Conservation (phyloP, 495 filamentous ascomycete species). For the Parathielavia hyrcaniae region DNA sequence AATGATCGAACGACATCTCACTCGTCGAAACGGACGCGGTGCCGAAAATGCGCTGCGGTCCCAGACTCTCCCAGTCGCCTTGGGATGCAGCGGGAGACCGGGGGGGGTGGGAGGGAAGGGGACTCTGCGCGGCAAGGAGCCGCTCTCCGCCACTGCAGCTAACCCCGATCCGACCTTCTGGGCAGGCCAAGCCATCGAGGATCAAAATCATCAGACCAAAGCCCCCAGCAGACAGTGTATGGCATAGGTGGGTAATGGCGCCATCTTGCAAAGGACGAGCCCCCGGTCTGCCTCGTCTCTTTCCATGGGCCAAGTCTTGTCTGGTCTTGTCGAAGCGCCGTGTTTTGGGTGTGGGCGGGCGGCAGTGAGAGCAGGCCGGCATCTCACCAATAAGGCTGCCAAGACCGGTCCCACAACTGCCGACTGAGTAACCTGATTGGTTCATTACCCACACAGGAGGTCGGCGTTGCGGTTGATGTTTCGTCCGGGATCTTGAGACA, state of each 20-base stretch:
- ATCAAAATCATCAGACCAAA: slow-evolving; percentile 27
- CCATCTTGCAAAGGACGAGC: slow-evolving; percentile 25
- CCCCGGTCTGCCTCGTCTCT: slow-evolving; percentile 11
- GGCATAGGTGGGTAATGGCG: slow-evolving; percentile 38
- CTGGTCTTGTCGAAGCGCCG: background rate
- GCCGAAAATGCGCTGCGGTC: background rate
- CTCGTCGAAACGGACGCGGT: slow-evolving; percentile 12
- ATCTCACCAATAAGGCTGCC: slow-evolving; percentile 3
- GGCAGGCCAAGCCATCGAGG: background rate
- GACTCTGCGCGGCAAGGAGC: slow-evolving; percentile 16
- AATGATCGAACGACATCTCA: slow-evolving; percentile 18
- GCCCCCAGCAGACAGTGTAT: slow-evolving; percentile 18
- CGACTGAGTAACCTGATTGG: slow-evolving; percentile 18
- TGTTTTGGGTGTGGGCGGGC: slow-evolving; percentile 1
- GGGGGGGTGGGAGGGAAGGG: background rate
- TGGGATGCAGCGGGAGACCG: background rate
- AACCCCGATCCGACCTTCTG: background rate
- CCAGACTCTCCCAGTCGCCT: background rate
- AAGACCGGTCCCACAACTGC: slow-evolving; percentile 1
- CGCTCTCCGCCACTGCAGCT: slow-evolving; percentile 17
- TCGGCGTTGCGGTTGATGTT: slow-evolving; percentile 29
- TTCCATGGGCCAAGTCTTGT: background rate
- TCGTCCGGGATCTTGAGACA: slow-evolving; percentile 32
- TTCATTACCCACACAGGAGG: background rate
- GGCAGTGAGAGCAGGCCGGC: background rate